A percentile compares a stretch with the other conserved stretches of the same genome.
Evolutionary conservation across 495 filamentous ascomycete species (phyloP).

Genomic region (Aspergillus campestris): DNA sequence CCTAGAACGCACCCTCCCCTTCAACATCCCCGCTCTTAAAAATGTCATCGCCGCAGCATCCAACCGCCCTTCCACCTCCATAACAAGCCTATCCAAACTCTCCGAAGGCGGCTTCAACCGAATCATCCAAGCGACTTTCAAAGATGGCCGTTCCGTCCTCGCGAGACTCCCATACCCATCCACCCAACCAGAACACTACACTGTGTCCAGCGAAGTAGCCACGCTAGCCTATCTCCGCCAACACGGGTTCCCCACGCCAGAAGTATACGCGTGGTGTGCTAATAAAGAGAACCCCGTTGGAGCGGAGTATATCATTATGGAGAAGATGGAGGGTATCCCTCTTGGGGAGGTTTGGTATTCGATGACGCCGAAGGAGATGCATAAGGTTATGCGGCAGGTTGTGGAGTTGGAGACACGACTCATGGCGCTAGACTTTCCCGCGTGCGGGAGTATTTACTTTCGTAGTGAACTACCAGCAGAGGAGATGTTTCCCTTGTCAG

Average conservation of each 20-base stretch:
- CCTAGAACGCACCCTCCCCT: slow-evolving; percentile 12
- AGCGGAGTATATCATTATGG: slow-evolving; percentile 21
- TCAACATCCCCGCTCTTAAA: slow-evolving; percentile 16
- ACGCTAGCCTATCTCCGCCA: slow-evolving; percentile 26
- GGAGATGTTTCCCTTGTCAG: slow-evolving; percentile 1
- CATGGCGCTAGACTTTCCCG: slow-evolving; percentile 18
- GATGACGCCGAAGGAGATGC: slow-evolving; percentile 16
- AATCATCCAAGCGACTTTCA: slow-evolving; percentile 13
- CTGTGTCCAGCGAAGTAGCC: slow-evolving; percentile 29
- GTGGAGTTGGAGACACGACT: slow-evolving; percentile 20
- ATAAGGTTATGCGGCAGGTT: slow-evolving; percentile 20
- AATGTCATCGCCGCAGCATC: slow-evolving; percentile 3
- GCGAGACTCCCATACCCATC: slow-evolving; percentile 18
- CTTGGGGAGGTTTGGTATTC: slow-evolving; percentile 18
- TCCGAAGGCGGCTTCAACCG: slow-evolving; percentile 26
- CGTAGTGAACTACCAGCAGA: slow-evolving; percentile 3
- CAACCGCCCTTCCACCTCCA: slow-evolving; percentile 3
- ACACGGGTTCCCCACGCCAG: slow-evolving; percentile 15
- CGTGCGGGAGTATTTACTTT: slow-evolving; percentile 27
- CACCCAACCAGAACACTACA: slow-evolving; percentile 16
- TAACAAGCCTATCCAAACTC: slow-evolving; percentile 14
- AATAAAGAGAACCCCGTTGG: slow-evolving; percentile 16
- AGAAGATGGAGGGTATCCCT: slow-evolving; percentile 13
- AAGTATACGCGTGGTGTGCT: slow-evolving; percentile 13
- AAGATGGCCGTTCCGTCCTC: slow-evolving; percentile 15